A percentile compares a stretch with the other conserved stretches of the same genome.
phyloP scores from a whole-genome alignment of 1,139 yeast genomes.

The Lodderomyces jiufengensis region DNA sequence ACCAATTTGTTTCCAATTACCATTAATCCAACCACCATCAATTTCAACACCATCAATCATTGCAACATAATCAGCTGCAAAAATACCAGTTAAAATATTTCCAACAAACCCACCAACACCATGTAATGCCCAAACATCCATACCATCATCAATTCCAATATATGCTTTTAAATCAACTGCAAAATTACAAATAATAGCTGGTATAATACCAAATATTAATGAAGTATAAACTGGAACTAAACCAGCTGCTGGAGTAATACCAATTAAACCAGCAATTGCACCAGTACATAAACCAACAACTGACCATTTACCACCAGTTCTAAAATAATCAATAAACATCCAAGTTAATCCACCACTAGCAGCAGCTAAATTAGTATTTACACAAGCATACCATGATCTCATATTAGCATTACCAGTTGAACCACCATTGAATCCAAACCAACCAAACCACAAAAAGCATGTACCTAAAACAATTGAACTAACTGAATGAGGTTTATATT shows the following conservation, averaged over 20 bases:
- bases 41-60: conserved; percentile 73
- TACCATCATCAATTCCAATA: conserved; percentile 85
- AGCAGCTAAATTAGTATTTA: conserved; percentile 91
- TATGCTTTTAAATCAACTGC: conserved; percentile 77
- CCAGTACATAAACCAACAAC: conserved; percentile 94
- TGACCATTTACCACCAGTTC: conserved; percentile 90
- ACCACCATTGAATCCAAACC: conserved; percentile 99
- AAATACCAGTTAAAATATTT: conserved; percentile 78
- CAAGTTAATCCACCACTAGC: conserved; percentile 88
- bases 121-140: conserved; percentile 91
- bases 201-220: conserved; percentile 75
- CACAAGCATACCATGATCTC: conserved; percentile 91
- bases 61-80: conserved; percentile 90
- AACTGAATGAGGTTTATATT: conserved; percentile 88
- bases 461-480: conserved; percentile 91
- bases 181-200: conserved; percentile 76
- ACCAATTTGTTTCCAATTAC: conserved; percentile 84
- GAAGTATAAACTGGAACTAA: conserved; percentile 89
- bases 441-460: conserved; percentile 92
- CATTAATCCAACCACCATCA: conserved; percentile 92
- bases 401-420: conserved; percentile 88
- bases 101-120: conserved; percentile 94
- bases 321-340: conserved; percentile 88
- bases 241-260: conserved; percentile 97
- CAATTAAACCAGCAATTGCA: conserved; percentile 90